Evolutionary conservation across 2,329 filamentous ascomycete genomes (phyloP), one percentile per base, ranked within the genome.

Genomic region (Coniochaeta ligniaria): DNA sequence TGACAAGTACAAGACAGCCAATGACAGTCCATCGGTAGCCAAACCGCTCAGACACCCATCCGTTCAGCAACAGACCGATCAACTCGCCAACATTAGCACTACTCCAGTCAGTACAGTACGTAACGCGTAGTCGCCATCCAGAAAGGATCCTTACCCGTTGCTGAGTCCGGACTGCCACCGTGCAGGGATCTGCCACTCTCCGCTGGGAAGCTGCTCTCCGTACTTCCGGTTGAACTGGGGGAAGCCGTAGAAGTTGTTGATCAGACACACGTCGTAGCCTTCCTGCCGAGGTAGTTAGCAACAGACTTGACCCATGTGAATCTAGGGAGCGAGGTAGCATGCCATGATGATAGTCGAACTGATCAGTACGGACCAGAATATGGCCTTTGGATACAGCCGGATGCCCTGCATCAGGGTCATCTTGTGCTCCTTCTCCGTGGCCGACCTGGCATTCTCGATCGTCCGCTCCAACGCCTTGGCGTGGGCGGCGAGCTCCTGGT

Each of bases 341-440:
- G 31, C 47, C 92, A 96, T 96, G 68, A 85, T 86, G 69, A 96
- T 95, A 71, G 90, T 93, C 0, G 91, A 94, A n/a, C 89, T 94
- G 73, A 96, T 93, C 62, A 96, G 78, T 58, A 96, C 69, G 67
- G 87, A 91, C 91, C 91, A 96, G 24, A 78, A 82, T 60, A 96
- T 87, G 24, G 92, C 92, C 77, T 96, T 94, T 61, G 91, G 92
- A 71, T 96, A 96, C 28, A 95, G 80, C 70, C 80, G 85, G 72
- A 96, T 81, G 63, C 91, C 92, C 76, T 96, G 85, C 71, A 83
- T 70, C 61, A 96, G 77, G 55, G 82, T 89, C 88, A 92, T 91
- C 16, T 77, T 80, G 66, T 85, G 87, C 73, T 88, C 85, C 72
- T 84, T 85, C 62, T 84, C 79, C 31, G 83, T 78, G 17, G 84